Percentiles rank a stretch among this genome's conserved stretches.
Evolutionary conservation across 1,284 basidiomycete genomes (phyloP).

Genomic region (Pyrrhoderma lamaoense): DNA sequence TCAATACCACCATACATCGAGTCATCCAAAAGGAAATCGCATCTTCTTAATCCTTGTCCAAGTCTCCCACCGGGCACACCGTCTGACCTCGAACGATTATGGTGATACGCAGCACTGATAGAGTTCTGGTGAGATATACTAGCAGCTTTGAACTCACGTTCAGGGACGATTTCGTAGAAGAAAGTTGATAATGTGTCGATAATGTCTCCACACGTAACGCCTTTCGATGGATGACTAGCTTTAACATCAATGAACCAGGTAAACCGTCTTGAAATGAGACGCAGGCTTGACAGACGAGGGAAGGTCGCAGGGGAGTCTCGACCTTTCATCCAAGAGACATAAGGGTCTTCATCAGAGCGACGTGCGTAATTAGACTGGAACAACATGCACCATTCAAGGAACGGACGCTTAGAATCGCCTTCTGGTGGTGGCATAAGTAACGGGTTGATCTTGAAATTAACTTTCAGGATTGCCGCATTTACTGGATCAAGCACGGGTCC

Average conservation of each 20-base stretch:
- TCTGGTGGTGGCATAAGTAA: slow-evolving; percentile 46
- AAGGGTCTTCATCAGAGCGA: slow-evolving; percentile 47
- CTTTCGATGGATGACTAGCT: slow-evolving; percentile 42
- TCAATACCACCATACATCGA: slow-evolving; percentile 57
- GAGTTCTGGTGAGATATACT: slow-evolving; percentile 27
- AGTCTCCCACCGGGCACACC: slow-evolving; percentile 63
- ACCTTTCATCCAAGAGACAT: slow-evolving; percentile 62
- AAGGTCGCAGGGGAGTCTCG: slow-evolving; percentile 67
- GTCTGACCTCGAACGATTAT: slow-evolving; percentile 54
- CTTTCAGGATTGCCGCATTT: slow-evolving; percentile 41
- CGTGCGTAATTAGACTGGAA: slow-evolving; percentile 54
- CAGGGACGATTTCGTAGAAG: slow-evolving; percentile 43
- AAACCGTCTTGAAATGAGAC: slow-evolving; percentile 42
- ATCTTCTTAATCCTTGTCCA: slow-evolving; percentile 48
- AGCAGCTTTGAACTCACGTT: slow-evolving; percentile 41
- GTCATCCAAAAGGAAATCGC: slow-evolving; percentile 54
- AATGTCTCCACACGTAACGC: slow-evolving; percentile 69
- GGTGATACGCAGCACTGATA: slow-evolving; percentile 45
- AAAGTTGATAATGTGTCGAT: slow-evolving; percentile 48
- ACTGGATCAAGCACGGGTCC: slow-evolving; percentile 65
- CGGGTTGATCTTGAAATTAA: slow-evolving; percentile 49
- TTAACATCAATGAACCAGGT: slow-evolving; percentile 54
- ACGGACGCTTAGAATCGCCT: slow-evolving; percentile 35
- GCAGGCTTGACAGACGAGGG: slow-evolving; percentile 51
- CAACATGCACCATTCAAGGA: slow-evolving; percentile 70